Evolutionary conservation across 192 early-diverging fungal species (phyloP), one percentile per base, ranked within the genome.

Genomic region (Haplosporangium gracile): DNA sequence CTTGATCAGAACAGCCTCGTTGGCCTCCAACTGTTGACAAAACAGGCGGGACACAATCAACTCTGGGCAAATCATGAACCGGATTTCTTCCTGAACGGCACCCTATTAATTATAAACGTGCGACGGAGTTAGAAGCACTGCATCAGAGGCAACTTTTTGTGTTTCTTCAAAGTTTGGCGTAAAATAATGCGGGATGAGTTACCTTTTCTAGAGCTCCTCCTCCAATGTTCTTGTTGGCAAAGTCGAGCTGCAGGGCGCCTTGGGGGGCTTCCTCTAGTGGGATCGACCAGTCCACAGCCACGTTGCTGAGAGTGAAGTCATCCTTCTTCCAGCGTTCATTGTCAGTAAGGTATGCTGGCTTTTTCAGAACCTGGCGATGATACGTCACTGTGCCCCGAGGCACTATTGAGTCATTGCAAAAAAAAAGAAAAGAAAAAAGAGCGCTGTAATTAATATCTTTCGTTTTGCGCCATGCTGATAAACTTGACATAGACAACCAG

Each of bases 41-140:
- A 86, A 78, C 16, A 86, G 76, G 5, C 84, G 84, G 0, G 84
- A 86, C 11, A 86, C 40, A 16, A 81, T 86, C 51, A 86, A 72
- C 26, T 86, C 84, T 16, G 84, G 84, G 34, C 84, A 86, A n/a
- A 86, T 76, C 84, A 86, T 86, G 72, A 86, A 86, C 42, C 75
- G 79, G 32, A 86, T 86, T 32, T 86, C 84, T 60, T 86, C 84
- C 26, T 86, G 84, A 1, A 86, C 84, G 9, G 84, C 84, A 7
- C 84, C 84, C 84, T 85, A 47, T 55, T 70, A 68, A 74, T 40
- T 8, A 63, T 2, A 6, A 24, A 60, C n/a, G 22, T 36, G 34
- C 1, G 22, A 36, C n/a, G 36, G 53, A 40, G 32, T 38, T 38
- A 68, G 29, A 26, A 18, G n/a, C 9, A 34, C 60, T 4, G 10